phyloP scores from a whole-genome alignment of 2,329 filamentous ascomycete genomes.

The Nothomitra cinnamomea region DNA sequence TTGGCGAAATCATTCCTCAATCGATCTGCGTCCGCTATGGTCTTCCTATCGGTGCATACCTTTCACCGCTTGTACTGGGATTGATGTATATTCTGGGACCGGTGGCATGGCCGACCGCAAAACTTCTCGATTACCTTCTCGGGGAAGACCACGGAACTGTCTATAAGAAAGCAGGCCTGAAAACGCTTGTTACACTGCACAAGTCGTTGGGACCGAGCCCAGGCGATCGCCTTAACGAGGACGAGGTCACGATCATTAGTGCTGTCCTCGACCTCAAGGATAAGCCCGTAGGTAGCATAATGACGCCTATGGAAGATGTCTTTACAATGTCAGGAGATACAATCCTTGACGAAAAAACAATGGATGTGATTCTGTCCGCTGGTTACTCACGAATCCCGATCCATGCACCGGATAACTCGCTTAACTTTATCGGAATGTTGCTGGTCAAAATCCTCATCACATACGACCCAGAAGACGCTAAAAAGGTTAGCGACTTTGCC shows the following conservation, averaged over 20 bases:
- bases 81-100: slow-evolving; percentile 90
- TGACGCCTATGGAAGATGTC: slow-evolving; percentile 97
- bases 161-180: slow-evolving; percentile 95
- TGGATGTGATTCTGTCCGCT: slow-evolving; percentile 82
- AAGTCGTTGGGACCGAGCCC: slow-evolving; percentile 74
- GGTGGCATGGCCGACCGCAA: slow-evolving; percentile 85
- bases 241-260: slow-evolving; percentile 97
- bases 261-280: slow-evolving; percentile 92
- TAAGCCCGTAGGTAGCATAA: slow-evolving; percentile 85
- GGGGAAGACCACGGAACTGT: slow-evolving; percentile 91
- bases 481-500: slow-evolving; percentile 75
- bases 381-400: slow-evolving; percentile 96
- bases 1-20: slow-evolving; percentile 91
- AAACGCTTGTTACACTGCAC: slow-evolving; percentile 89
- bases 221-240: slow-evolving; percentile 77
- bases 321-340: slow-evolving; percentile 95
- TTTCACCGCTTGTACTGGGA: slow-evolving; percentile 69
- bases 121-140: slow-evolving; percentile 81
- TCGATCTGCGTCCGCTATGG: slow-evolving; percentile 94
- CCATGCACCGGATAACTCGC: slow-evolving; percentile 63
- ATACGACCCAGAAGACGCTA: slow-evolving; percentile 87
- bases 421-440: slow-evolving; percentile 93
- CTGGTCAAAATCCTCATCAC: slow-evolving; percentile 98
- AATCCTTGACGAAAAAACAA: slow-evolving; percentile 78
- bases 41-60: slow-evolving; percentile 83